Conservation (phyloP, 2,329 filamentous ascomycete genomes). For the Geosmithia putterillii region DNA sequence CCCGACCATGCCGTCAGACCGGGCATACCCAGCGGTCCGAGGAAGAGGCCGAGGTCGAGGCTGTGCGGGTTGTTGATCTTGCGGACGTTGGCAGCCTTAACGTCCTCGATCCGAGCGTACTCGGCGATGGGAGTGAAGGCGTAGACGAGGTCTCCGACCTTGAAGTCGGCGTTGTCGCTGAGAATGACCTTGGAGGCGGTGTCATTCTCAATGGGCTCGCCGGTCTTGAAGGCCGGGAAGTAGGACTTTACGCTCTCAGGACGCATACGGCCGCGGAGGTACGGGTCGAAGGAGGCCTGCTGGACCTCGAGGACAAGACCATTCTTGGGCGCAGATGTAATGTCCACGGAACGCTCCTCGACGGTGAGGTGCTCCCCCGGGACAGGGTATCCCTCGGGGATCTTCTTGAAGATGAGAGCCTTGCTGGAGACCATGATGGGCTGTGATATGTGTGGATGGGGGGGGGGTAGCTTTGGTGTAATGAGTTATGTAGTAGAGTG, state of each 20-base stretch:
- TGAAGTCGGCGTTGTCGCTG: conserved; percentile 50
- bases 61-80: conserved; percentile 59
- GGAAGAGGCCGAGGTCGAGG: conserved; percentile 53
- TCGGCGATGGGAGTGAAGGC: conserved; percentile 49
- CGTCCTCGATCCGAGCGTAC: conserved; percentile 45
- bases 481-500: too few relatives aligned
- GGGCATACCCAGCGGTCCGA: conserved; percentile 53
- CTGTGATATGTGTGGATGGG: neutral
- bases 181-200: conserved; percentile 59
- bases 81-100: conserved; percentile 25
- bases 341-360: conserved; percentile 49
- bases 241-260: conserved; percentile 50
- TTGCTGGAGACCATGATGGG: conserved; percentile 36
- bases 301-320: conserved; percentile 61
- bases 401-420: conserved; percentile 51
- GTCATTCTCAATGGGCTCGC: conserved; percentile 51
- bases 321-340: conserved; percentile 37
- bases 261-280: conserved; percentile 73
- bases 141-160: conserved; percentile 54
- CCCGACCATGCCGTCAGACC: conserved; percentile 62
- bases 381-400: conserved; percentile 50
- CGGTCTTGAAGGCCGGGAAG: conserved; percentile 35
- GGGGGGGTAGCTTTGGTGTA: too few relatives aligned
- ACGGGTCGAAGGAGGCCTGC: conserved; percentile 73
- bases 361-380: conserved; percentile 53